Evolutionary conservation across 768 basidiomycete genomes (phyloP).

Genomic region (Tylopilus sp.): DNA sequence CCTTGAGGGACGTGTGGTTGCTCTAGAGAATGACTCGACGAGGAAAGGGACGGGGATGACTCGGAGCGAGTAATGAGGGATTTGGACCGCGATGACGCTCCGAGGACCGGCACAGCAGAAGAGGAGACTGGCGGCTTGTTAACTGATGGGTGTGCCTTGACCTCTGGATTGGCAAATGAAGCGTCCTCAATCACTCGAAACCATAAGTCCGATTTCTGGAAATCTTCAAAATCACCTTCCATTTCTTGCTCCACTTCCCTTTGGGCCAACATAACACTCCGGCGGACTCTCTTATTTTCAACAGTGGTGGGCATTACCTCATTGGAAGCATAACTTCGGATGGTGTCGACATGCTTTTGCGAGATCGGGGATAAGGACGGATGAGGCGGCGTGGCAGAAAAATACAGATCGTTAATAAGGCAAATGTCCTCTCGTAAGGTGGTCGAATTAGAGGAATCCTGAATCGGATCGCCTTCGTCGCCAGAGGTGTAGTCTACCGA

Average conservation of each 20-base stretch:
- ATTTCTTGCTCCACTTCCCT: conserved; percentile 82
- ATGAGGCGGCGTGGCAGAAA: conserved; percentile 56
- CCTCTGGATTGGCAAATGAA: conserved; percentile 31
- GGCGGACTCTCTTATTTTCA: conserved; percentile 57
- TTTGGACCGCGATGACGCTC: conserved; percentile 6
- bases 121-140: conserved; percentile 8
- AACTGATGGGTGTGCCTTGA: neutral
- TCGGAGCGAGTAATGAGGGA: conserved; percentile 32
- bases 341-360: conserved; percentile 63
- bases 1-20: conserved; percentile 19
- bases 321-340: conserved; percentile 61
- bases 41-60: conserved; percentile 33
- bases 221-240: conserved; percentile 89
- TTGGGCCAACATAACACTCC: conserved; percentile 81
- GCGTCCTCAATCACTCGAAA: conserved; percentile 82
- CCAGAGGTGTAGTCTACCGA: conserved; percentile 61
- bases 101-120: conserved; percentile 1
- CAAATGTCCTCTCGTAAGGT: conserved; percentile 83
- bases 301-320: conserved; percentile 39
- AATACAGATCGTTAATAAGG: conserved; percentile 88
- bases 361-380: conserved; percentile 62
- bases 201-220: conserved; percentile 87
- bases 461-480: conserved; percentile 60
- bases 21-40: conserved; percentile 10
- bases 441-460: conserved; percentile 50